These are phyloP conservation scores for Aspergillus sp. DNA, from an alignment of 2,329 filamentous ascomycete genomes.

Conservation along the genomic window DNA sequence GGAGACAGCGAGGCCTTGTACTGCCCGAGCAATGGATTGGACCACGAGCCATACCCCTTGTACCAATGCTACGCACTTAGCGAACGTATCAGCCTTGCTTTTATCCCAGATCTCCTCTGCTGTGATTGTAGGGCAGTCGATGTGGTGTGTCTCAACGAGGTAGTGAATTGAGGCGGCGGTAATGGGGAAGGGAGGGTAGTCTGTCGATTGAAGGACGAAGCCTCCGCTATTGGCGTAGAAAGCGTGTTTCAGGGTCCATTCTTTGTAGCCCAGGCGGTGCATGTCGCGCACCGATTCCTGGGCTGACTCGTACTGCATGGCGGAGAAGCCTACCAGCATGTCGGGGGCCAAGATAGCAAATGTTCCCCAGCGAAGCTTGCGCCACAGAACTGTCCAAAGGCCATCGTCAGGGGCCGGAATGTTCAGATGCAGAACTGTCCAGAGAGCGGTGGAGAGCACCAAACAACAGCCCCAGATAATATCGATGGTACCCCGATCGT, in stretches of 20 bases:
- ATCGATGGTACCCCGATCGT: conserved; percentile 4
- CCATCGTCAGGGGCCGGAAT: neutral
- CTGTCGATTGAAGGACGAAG: conserved; percentile 1
- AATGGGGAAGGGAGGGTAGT: conserved; percentile 1
- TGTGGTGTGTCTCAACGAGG: neutral
- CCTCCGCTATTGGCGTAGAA: conserved; percentile 9
- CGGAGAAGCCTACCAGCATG: conserved; percentile 5
- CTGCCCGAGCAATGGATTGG: conserved; percentile 1
- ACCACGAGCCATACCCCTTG: conserved; percentile 3
- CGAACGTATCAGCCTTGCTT: conserved; percentile 4
- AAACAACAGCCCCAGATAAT: conserved; percentile 8
- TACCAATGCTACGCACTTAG: conserved; percentile 3
- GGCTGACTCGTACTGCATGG: conserved; percentile 8
- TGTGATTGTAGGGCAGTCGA: conserved; percentile 3
- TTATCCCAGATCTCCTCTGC: conserved; percentile 6
- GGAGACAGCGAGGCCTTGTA: neutral
- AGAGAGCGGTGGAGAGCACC: neutral
- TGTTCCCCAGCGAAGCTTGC: conserved; percentile 7
- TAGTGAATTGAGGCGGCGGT: neutral
- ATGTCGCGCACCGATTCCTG: conserved; percentile 1
- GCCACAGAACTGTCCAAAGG: neutral
- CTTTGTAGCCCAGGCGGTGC: neutral
- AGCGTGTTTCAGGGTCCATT: conserved; percentile 4
- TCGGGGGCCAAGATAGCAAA: conserved; percentile 4
- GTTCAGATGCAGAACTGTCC: conserved; percentile 5